A percentile compares a stretch with the other conserved stretches of the same genome.
These are phyloP conservation scores for Colletotrichum falcatum DNA, from an alignment of 2,329 filamentous ascomycete genomes.

Conservation along the genomic window DNA sequence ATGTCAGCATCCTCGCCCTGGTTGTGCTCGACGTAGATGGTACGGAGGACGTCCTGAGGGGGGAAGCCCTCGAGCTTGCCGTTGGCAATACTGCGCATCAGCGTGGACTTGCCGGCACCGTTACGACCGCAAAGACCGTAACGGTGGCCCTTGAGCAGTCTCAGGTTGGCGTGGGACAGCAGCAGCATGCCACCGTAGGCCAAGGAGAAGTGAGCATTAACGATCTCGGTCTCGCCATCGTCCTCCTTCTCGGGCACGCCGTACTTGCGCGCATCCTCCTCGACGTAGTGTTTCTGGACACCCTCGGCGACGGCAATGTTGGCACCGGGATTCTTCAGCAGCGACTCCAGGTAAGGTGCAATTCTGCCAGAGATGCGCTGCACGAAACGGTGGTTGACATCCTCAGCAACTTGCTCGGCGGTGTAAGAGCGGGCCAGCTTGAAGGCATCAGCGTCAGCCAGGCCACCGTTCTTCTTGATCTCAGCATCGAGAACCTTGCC, in stretches of 20 bases:
- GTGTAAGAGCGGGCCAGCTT: conserved; percentile 79
- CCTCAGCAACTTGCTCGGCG: conserved; percentile 85
- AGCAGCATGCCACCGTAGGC: conserved; percentile 98
- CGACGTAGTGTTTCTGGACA: conserved; percentile 82
- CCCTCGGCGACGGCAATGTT: conserved; percentile 74
- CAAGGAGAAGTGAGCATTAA: conserved; percentile 97
- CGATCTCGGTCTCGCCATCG: conserved; percentile 93
- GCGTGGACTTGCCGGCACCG: conserved; percentile 97
- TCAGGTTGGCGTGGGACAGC: conserved; percentile 94
- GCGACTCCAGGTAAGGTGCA: conserved; percentile 78
- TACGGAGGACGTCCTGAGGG: conserved; percentile 89
- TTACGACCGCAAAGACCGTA: conserved; percentile 98
- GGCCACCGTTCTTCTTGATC: conserved; percentile 75
- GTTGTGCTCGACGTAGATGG: conserved; percentile 99
- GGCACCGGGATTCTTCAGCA: conserved; percentile 73
- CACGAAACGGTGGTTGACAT: conserved; percentile 85
- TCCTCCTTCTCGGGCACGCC: conserved; percentile 88
- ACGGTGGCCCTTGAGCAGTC: conserved; percentile 93
- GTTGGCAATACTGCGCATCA: conserved; percentile 96
- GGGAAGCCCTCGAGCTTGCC: conserved; percentile 98
- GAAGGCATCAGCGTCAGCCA: conserved; percentile 74
- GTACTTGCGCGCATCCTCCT: conserved; percentile 88
- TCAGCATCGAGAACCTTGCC: conserved; percentile 79
- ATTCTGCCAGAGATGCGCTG: conserved; percentile 77
- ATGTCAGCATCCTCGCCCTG: conserved; percentile 98